These are phyloP conservation scores for Litchi chinensis DNA, from an alignment of 345 rosid genomes.

Conservation along the genomic window DNA sequence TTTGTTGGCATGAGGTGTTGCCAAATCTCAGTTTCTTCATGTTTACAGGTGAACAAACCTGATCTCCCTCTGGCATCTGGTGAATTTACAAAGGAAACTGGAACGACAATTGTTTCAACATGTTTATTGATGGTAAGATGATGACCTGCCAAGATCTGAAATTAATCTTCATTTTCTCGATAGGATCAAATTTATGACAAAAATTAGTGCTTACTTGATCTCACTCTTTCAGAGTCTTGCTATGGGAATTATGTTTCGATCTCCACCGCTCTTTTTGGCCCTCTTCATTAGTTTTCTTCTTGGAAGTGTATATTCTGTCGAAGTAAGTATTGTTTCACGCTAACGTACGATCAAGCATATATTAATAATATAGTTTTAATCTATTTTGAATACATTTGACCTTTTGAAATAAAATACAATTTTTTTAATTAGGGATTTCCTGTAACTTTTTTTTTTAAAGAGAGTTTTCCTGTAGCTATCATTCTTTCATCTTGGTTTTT, in stretches of 20 bases:
- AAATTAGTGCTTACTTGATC: neutral
- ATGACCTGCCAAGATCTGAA: neutral
- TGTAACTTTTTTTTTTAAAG: too few relatives aligned
- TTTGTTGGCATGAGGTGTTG: too few relatives aligned
- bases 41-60: slow-evolving; percentile 36
- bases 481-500: neutral
- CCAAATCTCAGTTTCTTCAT: neutral
- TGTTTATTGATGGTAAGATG: slow-evolving; percentile 27
- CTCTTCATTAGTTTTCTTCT: slow-evolving; percentile 29
- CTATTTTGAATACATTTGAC: too few relatives aligned
- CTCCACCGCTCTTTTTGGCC: slow-evolving; percentile 34
- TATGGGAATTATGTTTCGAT: slow-evolving; percentile 31
- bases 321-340: slow-evolving; percentile 20
- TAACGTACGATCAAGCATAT: neutral
- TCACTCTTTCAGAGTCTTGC: slow-evolving; percentile 30
- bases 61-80: slow-evolving; percentile 45
- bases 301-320: slow-evolving; percentile 40
- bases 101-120: slow-evolving; percentile 23
- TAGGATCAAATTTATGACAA: too few relatives aligned
- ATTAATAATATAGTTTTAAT: too few relatives aligned
- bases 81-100: slow-evolving; percentile 33
- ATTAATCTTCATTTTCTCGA: neutral
- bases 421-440: too few relatives aligned
- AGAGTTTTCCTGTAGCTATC: neutral
- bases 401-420: too few relatives aligned